phyloP scores from a whole-genome alignment of 2,329 filamentous ascomycete genomes.

The Cladosporium sp. region DNA sequence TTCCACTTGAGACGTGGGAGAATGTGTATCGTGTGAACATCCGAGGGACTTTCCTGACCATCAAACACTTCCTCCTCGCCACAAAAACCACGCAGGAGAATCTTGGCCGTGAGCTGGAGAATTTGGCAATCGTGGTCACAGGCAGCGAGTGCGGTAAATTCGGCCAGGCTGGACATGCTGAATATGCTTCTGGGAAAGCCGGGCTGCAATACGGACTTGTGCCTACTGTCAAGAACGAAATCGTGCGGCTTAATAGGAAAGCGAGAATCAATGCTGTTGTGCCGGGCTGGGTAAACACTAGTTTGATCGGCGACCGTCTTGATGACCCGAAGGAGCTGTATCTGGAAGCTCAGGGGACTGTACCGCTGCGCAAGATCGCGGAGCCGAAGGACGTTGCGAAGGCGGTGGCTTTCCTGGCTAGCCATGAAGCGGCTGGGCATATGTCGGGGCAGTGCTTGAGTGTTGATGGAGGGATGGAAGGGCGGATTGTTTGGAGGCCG shows the following conservation, averaged over 20 bases:
- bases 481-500: constrained; percentile 52
- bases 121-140: constrained; percentile 56
- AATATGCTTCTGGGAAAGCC: constrained; percentile 55
- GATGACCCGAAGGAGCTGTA: constrained; percentile 55
- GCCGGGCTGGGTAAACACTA: constrained; percentile 52
- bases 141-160: constrained; percentile 57
- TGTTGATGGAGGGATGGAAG: constrained; percentile 56
- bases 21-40: constrained; percentile 54
- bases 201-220: constrained; percentile 57
- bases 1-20: constrained; percentile 55
- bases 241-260: constrained; percentile 53
- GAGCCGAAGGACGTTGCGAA: constrained; percentile 53
- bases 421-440: constrained; percentile 55
- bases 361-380: constrained; percentile 52
- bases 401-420: constrained; percentile 53
- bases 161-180: constrained; percentile 53
- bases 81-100: constrained; percentile 45
- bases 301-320: constrained; percentile 51
- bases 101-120: constrained; percentile 44
- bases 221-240: constrained; percentile 57
- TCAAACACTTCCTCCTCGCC: constrained; percentile 57
- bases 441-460: constrained; percentile 57
- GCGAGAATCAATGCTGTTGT: constrained; percentile 58
- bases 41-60: constrained; percentile 56
- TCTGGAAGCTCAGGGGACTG: constrained; percentile 53